Evolutionary conservation across 202 grass and related monocot species (phyloP).

Genomic region (Musa balbisiana): DNA sequence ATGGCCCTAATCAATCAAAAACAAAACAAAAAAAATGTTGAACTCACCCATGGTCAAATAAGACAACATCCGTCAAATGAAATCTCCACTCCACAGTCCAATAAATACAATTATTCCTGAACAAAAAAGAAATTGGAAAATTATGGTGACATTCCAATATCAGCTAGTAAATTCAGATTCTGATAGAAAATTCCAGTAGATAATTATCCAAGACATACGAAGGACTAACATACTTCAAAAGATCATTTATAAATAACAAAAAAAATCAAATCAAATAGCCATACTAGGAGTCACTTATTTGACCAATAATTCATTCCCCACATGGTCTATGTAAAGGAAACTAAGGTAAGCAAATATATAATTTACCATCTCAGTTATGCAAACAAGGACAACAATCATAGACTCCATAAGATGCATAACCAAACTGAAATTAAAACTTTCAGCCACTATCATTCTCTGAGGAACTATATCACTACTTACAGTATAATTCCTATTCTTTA

Average conservation of each 20-base stretch:
- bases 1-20: neutral
- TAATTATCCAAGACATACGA: neutral
- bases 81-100: slow-evolving; percentile 94
- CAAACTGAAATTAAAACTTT: too few species aligned
- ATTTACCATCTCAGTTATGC: too few species aligned
- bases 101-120: slow-evolving; percentile 64
- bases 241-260: neutral
- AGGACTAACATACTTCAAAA: neutral
- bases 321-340: neutral
- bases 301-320: neutral
- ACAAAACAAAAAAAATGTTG: neutral
- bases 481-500: neutral
- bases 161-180: neutral
- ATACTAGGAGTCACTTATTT: neutral
- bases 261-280: neutral
- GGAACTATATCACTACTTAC: too few species aligned
- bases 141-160: neutral
- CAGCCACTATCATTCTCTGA: too few species aligned
- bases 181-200: neutral
- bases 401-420: too few species aligned
- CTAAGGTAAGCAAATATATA: too few species aligned
- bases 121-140: neutral
- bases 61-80: slow-evolving; percentile 45
- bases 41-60: slow-evolving; percentile 77
- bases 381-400: too few species aligned